Evolutionary conservation across 768 basidiomycete genomes (phyloP), one percentile per base, ranked within the genome.

Genomic region (Pisolithus marmoratus): DNA sequence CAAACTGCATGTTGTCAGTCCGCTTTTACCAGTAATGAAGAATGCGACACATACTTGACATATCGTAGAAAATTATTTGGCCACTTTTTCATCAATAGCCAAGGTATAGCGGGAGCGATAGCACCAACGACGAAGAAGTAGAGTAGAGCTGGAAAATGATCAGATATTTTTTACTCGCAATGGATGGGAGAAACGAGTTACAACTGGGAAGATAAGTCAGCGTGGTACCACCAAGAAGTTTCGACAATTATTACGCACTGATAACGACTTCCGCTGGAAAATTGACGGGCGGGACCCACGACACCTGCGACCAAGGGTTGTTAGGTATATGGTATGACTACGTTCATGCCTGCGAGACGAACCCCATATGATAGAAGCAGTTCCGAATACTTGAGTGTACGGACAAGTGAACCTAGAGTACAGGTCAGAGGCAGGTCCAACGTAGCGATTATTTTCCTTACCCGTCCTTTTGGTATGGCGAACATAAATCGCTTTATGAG

Each of bases 81-180:
- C 72, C 76, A 92, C 60, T 73, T 78, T 60, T 74, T 67, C 48
- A 75, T 70, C 51, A 84, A 59, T 54, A 82, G 54, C 61, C 77
- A 90, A 37, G 77, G 73, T 44, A 78, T 49, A 51, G 77, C 27
- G 0, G 90, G 90, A 48, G 78, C 75, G 46, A 83, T 9, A 46
- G 82, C 77, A 17, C 91, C 91, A 51, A 86, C 62, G 52, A 90
- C 77, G 85, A 93, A 93, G 72, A 88, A 90, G 64, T 82, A 82
- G 3, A 77, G 61, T n/a, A 90, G 74, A 50, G 73, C 73, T 79
- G 22, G 1, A 29, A 43, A 53, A 19, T 11, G 46, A 24, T 76
- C 65, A 67, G 72, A 61, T 26, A 19, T 29, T 29, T 29, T 11
- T 0, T 3, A 9, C 9, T 26, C 27, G 50, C 37, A n/a, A n/a